Conservation (phyloP, 345 rosid species). For the Trapa bicornis region DNA sequence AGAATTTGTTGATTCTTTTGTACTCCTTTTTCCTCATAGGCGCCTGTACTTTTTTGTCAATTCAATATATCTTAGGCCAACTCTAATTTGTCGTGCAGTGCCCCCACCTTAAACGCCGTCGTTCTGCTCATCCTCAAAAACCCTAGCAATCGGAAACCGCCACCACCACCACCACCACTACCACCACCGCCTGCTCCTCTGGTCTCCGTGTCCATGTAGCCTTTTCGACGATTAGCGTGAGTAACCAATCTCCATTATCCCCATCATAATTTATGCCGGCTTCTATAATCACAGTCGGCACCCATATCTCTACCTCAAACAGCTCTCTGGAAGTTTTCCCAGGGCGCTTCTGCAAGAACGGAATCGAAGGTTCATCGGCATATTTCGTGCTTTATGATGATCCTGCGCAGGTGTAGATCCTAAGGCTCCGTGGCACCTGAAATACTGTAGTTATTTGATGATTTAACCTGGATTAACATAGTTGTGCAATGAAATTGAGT, state of each 20-base stretch:
- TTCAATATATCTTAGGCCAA: too few relatives aligned
- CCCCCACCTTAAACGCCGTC: too few relatives aligned
- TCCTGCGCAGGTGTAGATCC: conserved; percentile 19
- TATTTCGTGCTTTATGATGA: conserved; percentile 11
- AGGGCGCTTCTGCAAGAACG: conserved; percentile 24
- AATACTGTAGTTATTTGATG: conserved; percentile 5
- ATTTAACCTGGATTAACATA: background rate
- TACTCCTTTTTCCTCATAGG: background rate
- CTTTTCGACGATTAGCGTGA: too few relatives aligned
- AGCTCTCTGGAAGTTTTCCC: conserved; percentile 13
- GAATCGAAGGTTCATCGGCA: conserved; percentile 27
- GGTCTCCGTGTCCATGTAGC: too few relatives aligned
- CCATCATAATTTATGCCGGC: conserved; percentile 11
- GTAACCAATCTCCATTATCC: conserved; percentile 15
- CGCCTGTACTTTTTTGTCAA: background rate
- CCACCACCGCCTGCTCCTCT: background rate
- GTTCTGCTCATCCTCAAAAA: too few relatives aligned
- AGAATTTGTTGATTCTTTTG: background rate
- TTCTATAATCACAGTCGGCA: conserved; percentile 22
- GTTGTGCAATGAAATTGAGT: conserved; percentile 22
- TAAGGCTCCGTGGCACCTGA: conserved; percentile 11
- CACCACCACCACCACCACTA: too few relatives aligned
- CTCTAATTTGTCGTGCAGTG: too few relatives aligned
- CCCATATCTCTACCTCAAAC: conserved; percentile 17
- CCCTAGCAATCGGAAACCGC: too few relatives aligned